Conservation (phyloP, 2,329 filamentous ascomycete species). For the Hypoxylon sp. region DNA sequence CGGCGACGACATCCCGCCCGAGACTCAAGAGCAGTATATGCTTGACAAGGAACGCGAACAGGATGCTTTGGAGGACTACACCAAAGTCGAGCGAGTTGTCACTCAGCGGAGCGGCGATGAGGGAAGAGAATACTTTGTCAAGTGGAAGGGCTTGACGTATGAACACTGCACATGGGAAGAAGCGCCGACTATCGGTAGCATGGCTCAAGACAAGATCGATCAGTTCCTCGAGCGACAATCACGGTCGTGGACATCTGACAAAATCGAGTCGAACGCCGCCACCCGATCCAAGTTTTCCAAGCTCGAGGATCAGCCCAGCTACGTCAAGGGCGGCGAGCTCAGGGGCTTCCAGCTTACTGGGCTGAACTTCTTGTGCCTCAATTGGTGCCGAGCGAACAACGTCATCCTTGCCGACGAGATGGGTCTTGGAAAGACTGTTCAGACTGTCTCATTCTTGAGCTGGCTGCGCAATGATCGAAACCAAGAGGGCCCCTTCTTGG, state of each 20-base stretch:
- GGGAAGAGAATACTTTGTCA: conserved; percentile 88
- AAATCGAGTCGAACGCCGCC: conserved; percentile 75
- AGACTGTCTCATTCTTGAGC: conserved; percentile 95
- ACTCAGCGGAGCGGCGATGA: conserved; percentile 81
- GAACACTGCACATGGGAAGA: conserved; percentile 95
- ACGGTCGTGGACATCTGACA: conserved; percentile 81
- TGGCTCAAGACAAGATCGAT: conserved; percentile 90
- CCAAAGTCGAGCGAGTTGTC: conserved; percentile 92
- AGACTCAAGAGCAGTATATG: conserved; percentile 92
- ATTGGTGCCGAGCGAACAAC: conserved; percentile 93
- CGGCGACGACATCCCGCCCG: conserved; percentile 76
- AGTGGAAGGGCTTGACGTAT: conserved; percentile 95
- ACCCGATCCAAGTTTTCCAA: conserved; percentile 78
- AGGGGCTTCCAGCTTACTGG: conserved; percentile 94
- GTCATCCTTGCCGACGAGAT: conserved; percentile 98
- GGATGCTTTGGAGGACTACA: conserved; percentile 88
- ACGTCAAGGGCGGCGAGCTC: conserved; percentile 83
- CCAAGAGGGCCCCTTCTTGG: conserved; percentile 94
- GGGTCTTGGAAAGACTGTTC: conserved; percentile 97
- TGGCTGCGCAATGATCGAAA: conserved; percentile 90
- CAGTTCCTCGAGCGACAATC: conserved; percentile 85
- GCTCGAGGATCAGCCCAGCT: conserved; percentile 82
- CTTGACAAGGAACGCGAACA: conserved; percentile 92
- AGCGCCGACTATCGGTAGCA: conserved; percentile 74
- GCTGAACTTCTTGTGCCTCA: conserved; percentile 93